Percentiles rank a stretch among this genome's conserved stretches.
Conservation (phyloP, 345 rosid species). For the Punica granatum region DNA sequence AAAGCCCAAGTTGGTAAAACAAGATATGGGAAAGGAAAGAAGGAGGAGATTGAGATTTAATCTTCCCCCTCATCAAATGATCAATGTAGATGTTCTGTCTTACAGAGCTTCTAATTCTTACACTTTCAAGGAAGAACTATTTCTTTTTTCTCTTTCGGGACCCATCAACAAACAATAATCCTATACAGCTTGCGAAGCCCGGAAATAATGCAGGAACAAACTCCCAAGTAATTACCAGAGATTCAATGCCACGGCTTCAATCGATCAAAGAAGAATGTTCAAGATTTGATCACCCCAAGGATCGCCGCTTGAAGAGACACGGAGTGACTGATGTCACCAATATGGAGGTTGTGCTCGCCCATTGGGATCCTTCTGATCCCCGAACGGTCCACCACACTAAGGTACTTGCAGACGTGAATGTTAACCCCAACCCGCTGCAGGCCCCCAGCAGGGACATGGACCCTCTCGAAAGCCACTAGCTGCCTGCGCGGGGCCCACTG, state of each 20-base stretch:
- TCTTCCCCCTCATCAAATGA: not conserved
- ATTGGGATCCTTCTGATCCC: conserved; percentile 81
- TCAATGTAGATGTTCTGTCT: not conserved
- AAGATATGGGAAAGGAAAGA: not conserved
- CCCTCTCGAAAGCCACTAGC: conserved; percentile 60
- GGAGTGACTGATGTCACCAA: conserved; percentile 51
- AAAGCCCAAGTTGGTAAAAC: too few species aligned
- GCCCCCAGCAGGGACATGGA: conserved; percentile 48
- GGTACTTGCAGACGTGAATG: conserved; percentile 74
- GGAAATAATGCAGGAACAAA: not conserved
- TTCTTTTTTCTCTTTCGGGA: not conserved
- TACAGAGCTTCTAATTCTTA: not conserved
- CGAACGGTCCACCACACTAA: conserved; percentile 71
- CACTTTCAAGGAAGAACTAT: not conserved
- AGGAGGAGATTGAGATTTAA: not conserved
- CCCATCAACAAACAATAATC: not conserved
- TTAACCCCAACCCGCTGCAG: conserved; percentile 39
- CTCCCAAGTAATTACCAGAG: not conserved
- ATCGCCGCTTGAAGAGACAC: conserved; percentile 55
- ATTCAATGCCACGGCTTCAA: not conserved
- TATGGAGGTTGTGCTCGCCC: conserved; percentile 64
- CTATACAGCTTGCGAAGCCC: not conserved
- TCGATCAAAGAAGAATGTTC: not conserved
- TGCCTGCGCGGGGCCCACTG: conserved; percentile 71
- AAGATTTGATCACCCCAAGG: conserved; percentile 46